Evolutionary conservation across 1,139 yeast species (phyloP).

Genomic region (Suhomyces yuchorum): DNA sequence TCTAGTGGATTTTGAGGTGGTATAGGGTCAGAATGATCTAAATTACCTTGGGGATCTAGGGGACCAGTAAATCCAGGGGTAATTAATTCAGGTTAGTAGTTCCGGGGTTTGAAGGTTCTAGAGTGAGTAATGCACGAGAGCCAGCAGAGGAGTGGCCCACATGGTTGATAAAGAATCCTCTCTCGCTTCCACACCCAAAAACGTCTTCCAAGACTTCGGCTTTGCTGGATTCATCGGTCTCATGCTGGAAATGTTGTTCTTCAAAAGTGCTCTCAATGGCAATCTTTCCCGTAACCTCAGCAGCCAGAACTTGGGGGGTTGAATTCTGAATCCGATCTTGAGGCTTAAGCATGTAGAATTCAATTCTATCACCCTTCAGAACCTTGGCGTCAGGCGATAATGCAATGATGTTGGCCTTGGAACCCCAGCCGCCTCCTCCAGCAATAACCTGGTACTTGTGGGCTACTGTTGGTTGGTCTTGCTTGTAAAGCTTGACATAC

Average conservation of each 20-base stretch:
- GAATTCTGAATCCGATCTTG: constrained; percentile 23
- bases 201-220: constrained; percentile 19
- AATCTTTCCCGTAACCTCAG: constrained; percentile 1
- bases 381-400: constrained; percentile 57
- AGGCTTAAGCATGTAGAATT: constrained; percentile 52
- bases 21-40: neutral
- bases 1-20: neutral
- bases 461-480: constrained; percentile 17
- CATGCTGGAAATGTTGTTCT: constrained; percentile 22
- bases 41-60: neutral
- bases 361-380: constrained; percentile 45
- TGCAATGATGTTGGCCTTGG: constrained; percentile 59
- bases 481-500: constrained; percentile 38
- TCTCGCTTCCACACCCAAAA: constrained; percentile 52
- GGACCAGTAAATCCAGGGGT: neutral
- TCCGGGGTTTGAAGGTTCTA: neutral
- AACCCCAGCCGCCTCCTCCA: constrained; percentile 71
- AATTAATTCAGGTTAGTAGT: neutral
- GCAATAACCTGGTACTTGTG: constrained; percentile 54
- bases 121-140: constrained; percentile 23
- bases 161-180: constrained; percentile 43
- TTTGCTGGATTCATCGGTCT: constrained; percentile 8
- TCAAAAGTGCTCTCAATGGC: constrained; percentile 37
- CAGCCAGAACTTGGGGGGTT: constrained; percentile 1
- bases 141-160: constrained; percentile 48